Evolutionary conservation across 2,329 filamentous ascomycete genomes (phyloP).

Genomic region (Alternaria sp.): DNA sequence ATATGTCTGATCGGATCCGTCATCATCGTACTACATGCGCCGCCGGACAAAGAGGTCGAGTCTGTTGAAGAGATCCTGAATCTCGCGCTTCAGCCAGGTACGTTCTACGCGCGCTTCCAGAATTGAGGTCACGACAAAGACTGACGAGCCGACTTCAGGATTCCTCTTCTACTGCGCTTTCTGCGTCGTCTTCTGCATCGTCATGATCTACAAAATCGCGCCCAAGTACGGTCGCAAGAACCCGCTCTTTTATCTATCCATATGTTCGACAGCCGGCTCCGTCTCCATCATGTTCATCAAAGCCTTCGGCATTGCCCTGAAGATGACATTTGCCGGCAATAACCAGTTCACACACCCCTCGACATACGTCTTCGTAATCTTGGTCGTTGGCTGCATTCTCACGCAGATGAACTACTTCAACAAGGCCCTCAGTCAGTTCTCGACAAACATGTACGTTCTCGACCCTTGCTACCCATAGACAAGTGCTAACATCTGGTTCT

Average conservation of each 20-base stretch:
- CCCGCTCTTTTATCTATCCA: slow-evolving; percentile 93
- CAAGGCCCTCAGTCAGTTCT: slow-evolving; percentile 96
- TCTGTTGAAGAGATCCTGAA: slow-evolving; percentile 91
- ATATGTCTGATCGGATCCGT: slow-evolving; percentile 96
- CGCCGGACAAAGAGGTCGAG: slow-evolving; percentile 88
- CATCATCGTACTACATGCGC: slow-evolving; percentile 96
- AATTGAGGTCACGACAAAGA: neutral
- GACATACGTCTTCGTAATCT: slow-evolving; percentile 96
- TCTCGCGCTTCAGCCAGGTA: slow-evolving; percentile 91
- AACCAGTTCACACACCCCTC: slow-evolving; percentile 96
- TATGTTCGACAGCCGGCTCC: slow-evolving; percentile 95
- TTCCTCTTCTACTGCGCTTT: slow-evolving; percentile 86
- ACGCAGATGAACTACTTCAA: slow-evolving; percentile 99
- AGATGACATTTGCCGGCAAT: slow-evolving; percentile 89
- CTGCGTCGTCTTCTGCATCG: slow-evolving; percentile 81
- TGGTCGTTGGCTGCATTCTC: slow-evolving; percentile 90
- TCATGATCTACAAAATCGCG: slow-evolving; percentile 97
- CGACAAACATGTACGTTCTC: slow-evolving; percentile 85
- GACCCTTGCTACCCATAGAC: neutral
- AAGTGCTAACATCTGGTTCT: slow-evolving; percentile 21
- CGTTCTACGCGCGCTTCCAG: slow-evolving; percentile 34
- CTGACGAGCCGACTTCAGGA: slow-evolving; percentile 61
- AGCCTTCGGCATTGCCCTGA: slow-evolving; percentile 96
- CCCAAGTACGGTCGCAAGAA: slow-evolving; percentile 93
- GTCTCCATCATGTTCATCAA: slow-evolving; percentile 99